phyloP scores from a whole-genome alignment of 2,329 filamentous ascomycete species.

The Arthroderma uncinatum region DNA sequence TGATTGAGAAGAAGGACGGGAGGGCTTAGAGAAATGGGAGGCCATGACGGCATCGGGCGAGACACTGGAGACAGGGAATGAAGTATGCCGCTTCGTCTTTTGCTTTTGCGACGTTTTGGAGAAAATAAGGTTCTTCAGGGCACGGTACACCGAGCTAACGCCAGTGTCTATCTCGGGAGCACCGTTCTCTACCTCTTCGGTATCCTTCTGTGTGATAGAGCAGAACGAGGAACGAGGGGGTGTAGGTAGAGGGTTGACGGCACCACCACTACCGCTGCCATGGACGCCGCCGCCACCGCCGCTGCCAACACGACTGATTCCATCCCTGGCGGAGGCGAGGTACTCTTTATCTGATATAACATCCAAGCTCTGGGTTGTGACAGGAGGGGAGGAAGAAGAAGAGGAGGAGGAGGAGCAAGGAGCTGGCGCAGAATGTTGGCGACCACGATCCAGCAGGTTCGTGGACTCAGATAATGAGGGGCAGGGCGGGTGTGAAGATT shows the following conservation, averaged over 20 bases:
- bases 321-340: neutral
- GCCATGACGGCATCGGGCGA: slow-evolving; percentile 56
- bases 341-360: neutral
- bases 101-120: slow-evolving; percentile 25
- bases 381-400: slow-evolving; percentile 4
- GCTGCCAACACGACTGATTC: too few species aligned
- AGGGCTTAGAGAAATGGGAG: slow-evolving; percentile 58
- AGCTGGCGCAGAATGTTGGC: slow-evolving; percentile 20
- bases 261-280: slow-evolving; percentile 22
- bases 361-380: neutral
- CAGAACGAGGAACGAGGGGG: slow-evolving; percentile 35
- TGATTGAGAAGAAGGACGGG: slow-evolving; percentile 40
- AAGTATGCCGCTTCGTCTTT: slow-evolving; percentile 34
- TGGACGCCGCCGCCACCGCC: slow-evolving; percentile 11
- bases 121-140: slow-evolving; percentile 36
- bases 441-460: slow-evolving; percentile 32
- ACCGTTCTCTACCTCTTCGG: slow-evolving; percentile 31
- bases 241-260: slow-evolving; percentile 31
- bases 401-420: too few species aligned
- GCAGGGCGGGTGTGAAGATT: neutral
- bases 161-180: slow-evolving; percentile 29
- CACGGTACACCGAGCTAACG: slow-evolving; percentile 33
- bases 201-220: slow-evolving; percentile 35
- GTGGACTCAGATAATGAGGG: slow-evolving; percentile 31
- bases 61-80: slow-evolving; percentile 51